Base-by-base conservation (phyloP, 208 protist genomes). In the Crithidia bombi region DNA sequence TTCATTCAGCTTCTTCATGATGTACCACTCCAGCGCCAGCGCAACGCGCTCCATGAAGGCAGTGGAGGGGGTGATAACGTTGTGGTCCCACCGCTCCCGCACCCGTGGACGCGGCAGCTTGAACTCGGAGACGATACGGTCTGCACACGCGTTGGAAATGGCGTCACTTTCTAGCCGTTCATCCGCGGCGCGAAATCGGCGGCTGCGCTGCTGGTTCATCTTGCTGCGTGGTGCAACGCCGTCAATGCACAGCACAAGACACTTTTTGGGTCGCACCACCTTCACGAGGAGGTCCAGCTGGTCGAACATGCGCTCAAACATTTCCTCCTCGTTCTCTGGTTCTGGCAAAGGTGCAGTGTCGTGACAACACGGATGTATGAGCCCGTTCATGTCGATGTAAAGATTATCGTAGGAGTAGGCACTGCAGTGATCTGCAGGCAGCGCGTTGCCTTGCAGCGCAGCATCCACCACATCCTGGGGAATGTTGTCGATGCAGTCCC, bases 371-470 rank as follows among this genome's bases (percentile, higher is more conserved):
- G 98, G 98, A 79, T 99, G 99, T 67, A 99, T 99, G 38, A 99
- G 79, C 10, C 97, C 97, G 74, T 99, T 99, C 98, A 99, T 99
- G 78, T 99, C 99, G 9, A 99, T 79, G 85, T 99, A 99, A 0
- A 99, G 82, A 83, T 99, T 99, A 86, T 99, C 99, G 68, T 85
- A 89, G 30, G 65, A 50, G 64, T 75, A 85, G 49, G 35, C 56
- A 6, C 67, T 78, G 47, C 61, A 69, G 32, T 73, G 32, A 25
- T 71, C 74, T 1, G 35, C n/a, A 4, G 81, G 78, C 0, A 67
- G 69, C 46, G 58, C 63, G 35, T 76, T 50, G 44, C 83, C 83
- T 2, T 75, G 61, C 55, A 86, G 47, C 3, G 78, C 86, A 14
- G 79, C 85, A 26, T 94, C 77, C 2, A 89, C 84, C 11, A 97